Conservation (phyloP, 2,329 filamentous ascomycete species). For the Clathrospora elynae region DNA sequence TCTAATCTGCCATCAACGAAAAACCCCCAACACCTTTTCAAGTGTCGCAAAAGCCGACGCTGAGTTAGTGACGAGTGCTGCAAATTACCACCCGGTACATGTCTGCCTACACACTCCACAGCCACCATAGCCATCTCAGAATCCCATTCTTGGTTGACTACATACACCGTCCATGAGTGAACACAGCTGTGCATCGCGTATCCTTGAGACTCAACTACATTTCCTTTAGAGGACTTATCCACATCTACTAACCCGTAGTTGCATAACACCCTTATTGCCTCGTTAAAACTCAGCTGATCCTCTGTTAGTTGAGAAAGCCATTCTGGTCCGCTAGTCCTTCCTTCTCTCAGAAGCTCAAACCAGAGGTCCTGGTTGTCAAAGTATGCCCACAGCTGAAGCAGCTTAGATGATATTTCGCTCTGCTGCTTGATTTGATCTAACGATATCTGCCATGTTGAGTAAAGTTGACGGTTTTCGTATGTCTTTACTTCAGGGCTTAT, state of each 20-base stretch:
- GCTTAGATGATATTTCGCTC: conserved; percentile 5
- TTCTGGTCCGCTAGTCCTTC: not conserved
- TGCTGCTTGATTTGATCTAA: conserved; percentile 11
- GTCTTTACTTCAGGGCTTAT: conserved; percentile 17
- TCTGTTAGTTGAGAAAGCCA: conserved; percentile 36
- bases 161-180: conserved; percentile 39
- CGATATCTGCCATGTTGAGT: conserved; percentile 15
- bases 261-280: conserved; percentile 36
- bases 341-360: conserved; percentile 50
- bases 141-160: conserved; percentile 32
- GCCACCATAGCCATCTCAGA: conserved; percentile 16
- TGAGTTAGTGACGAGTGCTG: conserved; percentile 24
- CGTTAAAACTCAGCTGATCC: conserved; percentile 33
- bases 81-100: conserved; percentile 18
- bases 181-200: conserved; percentile 47
- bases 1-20: conserved; percentile 1
- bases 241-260: conserved; percentile 37
- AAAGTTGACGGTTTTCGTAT: conserved; percentile 29
- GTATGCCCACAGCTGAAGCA: conserved; percentile 19
- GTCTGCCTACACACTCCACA: conserved; percentile 18
- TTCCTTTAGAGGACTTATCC: conserved; percentile 12
- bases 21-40: not conserved
- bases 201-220: conserved; percentile 19
- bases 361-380: conserved; percentile 51
- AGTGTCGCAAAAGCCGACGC: conserved; percentile 25